Evolutionary conservation across 164 flowering plant species (phyloP).

Genomic region (Stephania japonica): DNA sequence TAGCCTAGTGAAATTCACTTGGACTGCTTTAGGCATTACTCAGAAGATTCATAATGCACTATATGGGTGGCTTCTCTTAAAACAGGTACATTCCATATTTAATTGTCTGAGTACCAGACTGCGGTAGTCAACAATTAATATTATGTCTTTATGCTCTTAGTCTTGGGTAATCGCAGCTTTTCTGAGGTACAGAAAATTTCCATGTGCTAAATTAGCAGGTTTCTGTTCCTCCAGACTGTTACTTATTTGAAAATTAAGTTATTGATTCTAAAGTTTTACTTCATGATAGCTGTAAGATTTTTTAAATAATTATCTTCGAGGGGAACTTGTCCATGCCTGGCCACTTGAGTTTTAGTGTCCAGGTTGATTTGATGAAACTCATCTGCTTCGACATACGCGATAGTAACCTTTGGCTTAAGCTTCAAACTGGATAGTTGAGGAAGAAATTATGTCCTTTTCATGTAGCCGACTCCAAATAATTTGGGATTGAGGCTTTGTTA

Average conservation of each 20-base stretch:
- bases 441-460: not conserved
- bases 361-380: not conserved
- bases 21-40: slow-evolving; percentile 76
- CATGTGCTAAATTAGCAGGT: not conserved
- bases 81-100: slow-evolving; percentile 44
- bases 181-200: not conserved
- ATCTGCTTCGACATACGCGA: not conserved
- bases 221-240: not conserved
- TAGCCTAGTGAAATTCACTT: slow-evolving; percentile 46
- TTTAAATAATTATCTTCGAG: not conserved
- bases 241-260: not conserved
- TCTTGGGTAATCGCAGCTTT: not conserved
- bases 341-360: not conserved
- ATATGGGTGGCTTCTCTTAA: slow-evolving; percentile 74
- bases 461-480: not conserved
- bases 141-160: not conserved
- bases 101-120: not conserved
- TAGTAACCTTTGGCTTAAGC: not conserved
- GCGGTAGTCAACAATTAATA: too few relatives aligned
- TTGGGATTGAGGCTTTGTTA: too few relatives aligned
- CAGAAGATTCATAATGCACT: slow-evolving; percentile 53
- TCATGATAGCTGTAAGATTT: not conserved
- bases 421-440: not conserved
- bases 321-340: not conserved
- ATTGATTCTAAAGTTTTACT: not conserved